Conservation (phyloP, 805 yeast species). For the Saccharomycopsis vini region DNA sequence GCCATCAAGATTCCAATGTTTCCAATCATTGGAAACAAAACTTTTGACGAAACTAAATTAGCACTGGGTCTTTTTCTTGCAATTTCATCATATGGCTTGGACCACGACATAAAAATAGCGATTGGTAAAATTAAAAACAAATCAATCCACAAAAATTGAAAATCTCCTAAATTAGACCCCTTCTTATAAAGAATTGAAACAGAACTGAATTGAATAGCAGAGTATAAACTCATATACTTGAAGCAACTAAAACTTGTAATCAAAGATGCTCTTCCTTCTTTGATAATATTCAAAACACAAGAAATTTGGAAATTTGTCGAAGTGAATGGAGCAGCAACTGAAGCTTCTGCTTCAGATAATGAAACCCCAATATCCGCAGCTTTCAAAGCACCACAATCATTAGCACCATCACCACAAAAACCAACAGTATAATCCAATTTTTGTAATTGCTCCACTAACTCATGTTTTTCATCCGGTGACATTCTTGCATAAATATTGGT, state of each 20-base stretch:
- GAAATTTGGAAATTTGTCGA: conserved; percentile 83
- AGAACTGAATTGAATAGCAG: conserved; percentile 90
- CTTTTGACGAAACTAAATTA: conserved; percentile 81
- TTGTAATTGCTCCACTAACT: conserved; percentile 81
- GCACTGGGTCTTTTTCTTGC: conserved; percentile 84
- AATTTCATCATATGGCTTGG: conserved; percentile 58
- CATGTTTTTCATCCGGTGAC: conserved; percentile 99
- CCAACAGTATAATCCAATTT: conserved; percentile 85
- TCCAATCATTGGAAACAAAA: conserved; percentile 73
- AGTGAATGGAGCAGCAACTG: conserved; percentile 98
- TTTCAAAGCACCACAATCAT: conserved; percentile 96
- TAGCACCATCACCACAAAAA: conserved; percentile 99
- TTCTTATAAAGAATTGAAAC: conserved; percentile 76
- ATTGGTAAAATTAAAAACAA: conserved; percentile 83
- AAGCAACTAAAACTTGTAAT: conserved; percentile 95
- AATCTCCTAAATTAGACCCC: conserved; percentile 93
- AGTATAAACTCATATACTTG: conserved; percentile 94
- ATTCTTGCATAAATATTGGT: conserved; percentile 85
- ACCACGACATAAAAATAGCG: conserved; percentile 97
- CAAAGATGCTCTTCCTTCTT: conserved; percentile 89
- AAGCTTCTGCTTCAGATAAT: conserved; percentile 93
- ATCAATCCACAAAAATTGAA: conserved; percentile 93
- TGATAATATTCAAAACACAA: conserved; percentile 84
- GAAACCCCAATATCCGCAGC: conserved; percentile 98
- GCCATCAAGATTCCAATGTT: conserved; percentile 54